Evolutionary conservation across 78 protist species (phyloP), one percentile per base, ranked within the genome.

Genomic region (Dictyostelium capitatum): DNA sequence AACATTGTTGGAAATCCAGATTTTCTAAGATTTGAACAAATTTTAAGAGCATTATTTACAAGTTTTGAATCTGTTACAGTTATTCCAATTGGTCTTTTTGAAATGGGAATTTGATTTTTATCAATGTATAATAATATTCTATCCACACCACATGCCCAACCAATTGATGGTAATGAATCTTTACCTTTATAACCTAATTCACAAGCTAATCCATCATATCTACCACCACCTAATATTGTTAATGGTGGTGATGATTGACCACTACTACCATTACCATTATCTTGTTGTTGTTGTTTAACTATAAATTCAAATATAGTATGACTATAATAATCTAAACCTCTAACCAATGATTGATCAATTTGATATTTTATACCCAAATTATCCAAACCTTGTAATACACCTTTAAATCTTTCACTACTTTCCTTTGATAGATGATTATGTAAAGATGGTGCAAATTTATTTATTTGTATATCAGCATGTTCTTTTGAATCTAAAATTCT

Each of bases 271-370:
- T 11, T 20, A 59, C 77, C 79, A 41, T 69, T 43, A 10, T 54
- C 57, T 19, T 82, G 74, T 57, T n/a, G 15, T 56, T 56, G 32
- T 3, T 37, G 43, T n/a, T 57, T 57, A 30, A 46, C 82, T 30
- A 62, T 54, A 53, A 95, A 15, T 47, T 95, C 97, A 87, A 95
- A 95, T 37, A 91, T 94, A 19, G 94, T 90, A 79, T 91, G 94
- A 41, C 46, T 80, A 89, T 95, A 95, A 78, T 95, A 95, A 82
- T 95, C 97, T 46, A 95, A 81, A 17, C 97, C 97, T 10, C 96
- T 75, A 15, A 91, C 97, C 20, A 90, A 64, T 6, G 54, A 43
- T 23, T 56, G 25, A 65, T 84, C 80, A n/a, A 79, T 20, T 30
- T 46, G 48, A 50, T 80, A 91, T 23, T 51, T 8, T 0, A 95